Evolutionary conservation across 148 eudicot genomes (phyloP).

Genomic region (Rhododendron kiyosumense): DNA sequence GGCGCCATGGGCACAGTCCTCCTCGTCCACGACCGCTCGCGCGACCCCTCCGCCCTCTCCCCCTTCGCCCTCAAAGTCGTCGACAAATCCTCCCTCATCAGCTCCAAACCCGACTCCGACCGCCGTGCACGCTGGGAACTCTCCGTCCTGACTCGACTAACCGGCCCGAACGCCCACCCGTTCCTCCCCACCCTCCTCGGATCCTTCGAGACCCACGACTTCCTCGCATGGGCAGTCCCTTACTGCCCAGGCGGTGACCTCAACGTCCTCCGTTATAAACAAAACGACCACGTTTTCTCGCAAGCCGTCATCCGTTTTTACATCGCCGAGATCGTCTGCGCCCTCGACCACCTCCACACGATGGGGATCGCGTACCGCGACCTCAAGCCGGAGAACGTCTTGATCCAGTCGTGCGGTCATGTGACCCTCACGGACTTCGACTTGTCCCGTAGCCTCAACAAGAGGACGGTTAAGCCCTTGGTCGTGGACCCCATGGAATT

Average conservation of each 20-base stretch:
- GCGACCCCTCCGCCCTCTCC: constrained; percentile 35
- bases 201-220: constrained; percentile 32
- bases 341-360: constrained; percentile 58
- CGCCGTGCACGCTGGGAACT: constrained; percentile 73
- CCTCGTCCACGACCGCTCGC: constrained; percentile 41
- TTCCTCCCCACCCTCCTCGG: constrained; percentile 66
- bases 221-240: constrained; percentile 63
- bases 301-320: constrained; percentile 58
- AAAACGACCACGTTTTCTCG: constrained; percentile 60
- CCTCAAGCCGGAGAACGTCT: constrained; percentile 72
- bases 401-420: constrained; percentile 69
- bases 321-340: constrained; percentile 64
- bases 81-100: constrained; percentile 37
- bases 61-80: constrained; percentile 66
- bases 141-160: constrained; percentile 38
- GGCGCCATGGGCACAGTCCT: constrained; percentile 96
- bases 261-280: constrained; percentile 49
- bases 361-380: constrained; percentile 76
- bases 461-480: not conserved
- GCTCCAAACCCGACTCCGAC: constrained; percentile 33
- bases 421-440: constrained; percentile 86
- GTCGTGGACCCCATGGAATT: constrained; percentile 1
- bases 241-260: constrained; percentile 86
- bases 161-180: constrained; percentile 33
- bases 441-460: constrained; percentile 47